Conservation (phyloP, 1,284 basidiomycete genomes). For the Entoloma clypeatum region DNA sequence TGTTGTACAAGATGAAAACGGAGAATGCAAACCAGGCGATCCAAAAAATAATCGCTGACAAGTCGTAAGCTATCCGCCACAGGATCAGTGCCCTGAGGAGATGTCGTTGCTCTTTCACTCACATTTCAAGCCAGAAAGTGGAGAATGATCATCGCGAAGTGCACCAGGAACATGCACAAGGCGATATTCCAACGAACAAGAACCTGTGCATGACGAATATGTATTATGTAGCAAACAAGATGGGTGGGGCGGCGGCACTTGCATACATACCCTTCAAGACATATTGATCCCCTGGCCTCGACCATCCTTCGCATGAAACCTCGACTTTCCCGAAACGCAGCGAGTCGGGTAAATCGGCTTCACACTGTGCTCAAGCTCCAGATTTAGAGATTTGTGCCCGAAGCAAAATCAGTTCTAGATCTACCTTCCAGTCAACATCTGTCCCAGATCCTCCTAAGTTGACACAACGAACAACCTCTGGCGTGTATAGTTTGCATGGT, state of each 20-base stretch:
- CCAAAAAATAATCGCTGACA: conserved; percentile 47
- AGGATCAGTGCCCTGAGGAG: conserved; percentile 3
- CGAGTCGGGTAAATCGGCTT: conserved; percentile 81
- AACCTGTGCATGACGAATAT: conserved; percentile 46
- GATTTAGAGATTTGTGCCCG: neutral
- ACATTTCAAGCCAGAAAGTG: conserved; percentile 24
- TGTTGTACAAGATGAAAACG: conserved; percentile 51
- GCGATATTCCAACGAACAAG: conserved; percentile 78
- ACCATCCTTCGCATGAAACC: conserved; percentile 89
- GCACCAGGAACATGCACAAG: conserved; percentile 61
- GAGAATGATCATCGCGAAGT: conserved; percentile 37
- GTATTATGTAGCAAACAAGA: neutral
- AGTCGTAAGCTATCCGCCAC: conserved; percentile 34
- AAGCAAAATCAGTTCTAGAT: conserved; percentile 14
- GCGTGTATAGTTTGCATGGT: conserved; percentile 71
- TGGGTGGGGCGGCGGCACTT: neutral
- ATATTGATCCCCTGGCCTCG: conserved; percentile 71
- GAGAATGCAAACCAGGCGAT: conserved; percentile 53
- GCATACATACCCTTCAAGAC: conserved; percentile 81
- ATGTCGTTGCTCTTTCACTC: conserved; percentile 6
- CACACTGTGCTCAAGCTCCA: conserved; percentile 52
- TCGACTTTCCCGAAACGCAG: conserved; percentile 77
- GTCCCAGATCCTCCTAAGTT: conserved; percentile 73
- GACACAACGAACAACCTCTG: conserved; percentile 83
- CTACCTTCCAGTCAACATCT: conserved; percentile 83